A percentile compares a stretch with the other conserved stretches of the same genome.
Conservation (phyloP, 176 grass and related monocot genomes). For the Raddia distichophylla region DNA sequence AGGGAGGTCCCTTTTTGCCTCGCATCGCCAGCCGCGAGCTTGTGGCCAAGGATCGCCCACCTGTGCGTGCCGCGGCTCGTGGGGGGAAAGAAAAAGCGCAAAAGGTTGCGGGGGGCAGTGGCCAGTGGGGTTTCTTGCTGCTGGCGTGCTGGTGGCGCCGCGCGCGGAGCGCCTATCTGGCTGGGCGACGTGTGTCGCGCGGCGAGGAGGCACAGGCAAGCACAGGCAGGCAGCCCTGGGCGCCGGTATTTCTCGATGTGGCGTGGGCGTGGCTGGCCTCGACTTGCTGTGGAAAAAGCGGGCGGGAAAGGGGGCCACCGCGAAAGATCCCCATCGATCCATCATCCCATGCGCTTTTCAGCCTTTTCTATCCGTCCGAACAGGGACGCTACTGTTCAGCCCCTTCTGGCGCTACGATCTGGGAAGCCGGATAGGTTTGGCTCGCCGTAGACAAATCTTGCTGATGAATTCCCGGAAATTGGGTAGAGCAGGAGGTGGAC, state of each 20-base stretch:
- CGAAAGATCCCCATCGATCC: not conserved
- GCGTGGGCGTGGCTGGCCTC: not conserved
- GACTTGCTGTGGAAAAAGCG: slow-evolving; percentile 48
- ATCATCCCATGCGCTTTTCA: slow-evolving; percentile 19
- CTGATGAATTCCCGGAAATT: not conserved
- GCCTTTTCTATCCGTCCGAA: not conserved
- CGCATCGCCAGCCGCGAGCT: not conserved
- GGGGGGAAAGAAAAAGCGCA: not conserved
- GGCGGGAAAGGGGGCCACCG: not conserved
- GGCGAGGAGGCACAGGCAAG: not conserved
- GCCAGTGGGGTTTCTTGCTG: not conserved
- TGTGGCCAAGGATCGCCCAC: not conserved
- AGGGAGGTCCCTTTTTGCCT: not conserved
- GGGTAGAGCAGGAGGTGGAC: not conserved
- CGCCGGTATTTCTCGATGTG: not conserved
- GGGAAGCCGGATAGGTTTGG: not conserved
- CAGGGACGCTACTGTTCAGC: not conserved
- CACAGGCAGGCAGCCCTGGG: not conserved
- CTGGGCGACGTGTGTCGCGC: not conserved
- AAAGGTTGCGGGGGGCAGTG: not conserved
- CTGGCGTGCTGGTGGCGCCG: not conserved
- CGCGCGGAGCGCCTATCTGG: slow-evolving; percentile 1
- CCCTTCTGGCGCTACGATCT: not conserved
- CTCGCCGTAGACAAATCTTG: not conserved
- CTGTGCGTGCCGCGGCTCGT: not conserved